phyloP scores from a whole-genome alignment of 495 filamentous ascomycete species.

The Aspergillus sparsus region DNA sequence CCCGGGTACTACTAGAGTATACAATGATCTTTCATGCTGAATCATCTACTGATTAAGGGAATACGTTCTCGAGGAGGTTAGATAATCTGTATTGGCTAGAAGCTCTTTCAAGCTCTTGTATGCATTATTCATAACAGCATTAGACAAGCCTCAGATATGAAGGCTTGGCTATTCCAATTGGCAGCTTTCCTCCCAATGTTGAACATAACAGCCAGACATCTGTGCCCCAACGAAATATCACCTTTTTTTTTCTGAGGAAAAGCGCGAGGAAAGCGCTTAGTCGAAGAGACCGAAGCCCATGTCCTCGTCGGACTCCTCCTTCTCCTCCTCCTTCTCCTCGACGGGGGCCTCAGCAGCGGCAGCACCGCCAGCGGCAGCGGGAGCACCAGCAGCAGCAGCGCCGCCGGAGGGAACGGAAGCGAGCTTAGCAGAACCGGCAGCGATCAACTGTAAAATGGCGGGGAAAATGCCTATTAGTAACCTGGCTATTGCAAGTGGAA shows the following conservation, averaged over 20 bases:
- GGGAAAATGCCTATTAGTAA: slow-evolving; percentile 26
- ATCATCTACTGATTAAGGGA: background rate
- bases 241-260: slow-evolving; percentile 30
- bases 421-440: slow-evolving; percentile 88
- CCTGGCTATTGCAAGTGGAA: background rate
- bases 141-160: slow-evolving; percentile 40
- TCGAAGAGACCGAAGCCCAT: slow-evolving; percentile 99
- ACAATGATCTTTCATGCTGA: background rate
- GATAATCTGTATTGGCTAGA: slow-evolving; percentile 48
- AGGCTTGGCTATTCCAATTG: slow-evolving; percentile 37
- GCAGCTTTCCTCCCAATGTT: slow-evolving; percentile 35
- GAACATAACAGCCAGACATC: slow-evolving; percentile 41
- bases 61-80: slow-evolving; percentile 32
- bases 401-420: slow-evolving; percentile 96
- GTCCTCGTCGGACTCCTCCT: slow-evolving; percentile 97
- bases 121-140: slow-evolving; percentile 48
- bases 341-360: slow-evolving; percentile 68
- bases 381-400: slow-evolving; percentile 66
- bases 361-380: slow-evolving; percentile 63
- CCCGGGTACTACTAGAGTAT: too few species aligned
- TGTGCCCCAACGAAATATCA: slow-evolving; percentile 35
- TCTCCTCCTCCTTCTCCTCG: slow-evolving; percentile 72
- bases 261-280: slow-evolving; percentile 47
- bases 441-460: slow-evolving; percentile 70
- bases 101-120: slow-evolving; percentile 42